phyloP scores from a whole-genome alignment of 1,139 yeast genomes.

The Blastobotrys proliferans region DNA sequence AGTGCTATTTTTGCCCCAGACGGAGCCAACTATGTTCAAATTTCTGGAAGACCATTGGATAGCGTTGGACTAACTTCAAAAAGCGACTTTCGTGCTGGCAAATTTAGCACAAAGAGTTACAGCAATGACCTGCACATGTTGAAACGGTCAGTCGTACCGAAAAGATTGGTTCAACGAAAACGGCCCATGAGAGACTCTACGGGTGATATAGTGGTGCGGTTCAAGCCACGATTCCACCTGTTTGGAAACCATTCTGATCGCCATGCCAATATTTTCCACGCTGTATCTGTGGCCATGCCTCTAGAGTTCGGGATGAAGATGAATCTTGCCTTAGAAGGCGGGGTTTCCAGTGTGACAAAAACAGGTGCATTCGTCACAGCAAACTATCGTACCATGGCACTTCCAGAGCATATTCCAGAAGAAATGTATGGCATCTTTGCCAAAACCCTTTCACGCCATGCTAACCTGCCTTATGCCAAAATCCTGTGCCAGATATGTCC shows the following conservation, averaged over 20 bases:
- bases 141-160: constrained; percentile 1
- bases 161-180: background rate
- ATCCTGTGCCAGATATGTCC: constrained; percentile 6
- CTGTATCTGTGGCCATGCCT: constrained; percentile 4
- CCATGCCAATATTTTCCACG: background rate
- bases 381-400: too few relatives aligned
- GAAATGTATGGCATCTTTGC: background rate
- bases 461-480: constrained; percentile 6
- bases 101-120: too few relatives aligned
- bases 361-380: too few relatives aligned
- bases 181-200: constrained; percentile 1
- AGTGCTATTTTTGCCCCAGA: too few relatives aligned
- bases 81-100: too few relatives aligned
- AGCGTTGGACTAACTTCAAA: too few relatives aligned
- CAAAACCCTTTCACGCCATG: background rate
- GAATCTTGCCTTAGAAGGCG: background rate
- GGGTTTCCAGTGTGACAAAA: background rate
- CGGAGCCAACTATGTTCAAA: too few relatives aligned
- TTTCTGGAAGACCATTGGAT: constrained; percentile 3
- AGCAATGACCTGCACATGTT: background rate
- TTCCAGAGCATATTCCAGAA: background rate
- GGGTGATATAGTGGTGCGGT: constrained; percentile 10
- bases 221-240: constrained; percentile 8
- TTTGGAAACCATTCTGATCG: background rate
- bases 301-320: constrained; percentile 1